Base-by-base conservation (phyloP, 306 rosid species). In the Fagus sylvatica region DNA sequence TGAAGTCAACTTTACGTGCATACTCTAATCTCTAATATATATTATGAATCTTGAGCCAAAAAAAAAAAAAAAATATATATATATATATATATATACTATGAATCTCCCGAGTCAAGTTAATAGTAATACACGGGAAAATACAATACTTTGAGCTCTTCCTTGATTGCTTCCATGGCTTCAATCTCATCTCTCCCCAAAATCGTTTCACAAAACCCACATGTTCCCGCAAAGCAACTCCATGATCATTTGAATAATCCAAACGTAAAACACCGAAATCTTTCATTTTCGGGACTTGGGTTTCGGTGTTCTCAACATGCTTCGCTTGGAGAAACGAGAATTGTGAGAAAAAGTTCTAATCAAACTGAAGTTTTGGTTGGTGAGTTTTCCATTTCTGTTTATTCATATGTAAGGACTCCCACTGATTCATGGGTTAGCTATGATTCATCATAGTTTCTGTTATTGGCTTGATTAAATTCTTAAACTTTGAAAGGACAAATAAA, bases 161-260 rank as follows among this genome's bases (percentile, higher is more conserved):
- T 34, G 67, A 30, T 43, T n/a, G 13, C 48, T 75, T 54, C 76
- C 69, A 88, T 89, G 97, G 79, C 81, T 74, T 81, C 85, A 62
- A 67, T 86, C 4, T 81, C 56, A 12, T 72, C 67, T 73, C 75
- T 72, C 75, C 54, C 69, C 1, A 85, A 76, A 76, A 71, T 79
- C 66, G 5, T 69, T 15, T 69, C 73, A 12, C 89, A 53, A 42
- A 70, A 71, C 46, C 79, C 48, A n/a, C 72, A 13, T n/a, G 33
- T 19, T 3, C 12, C 40, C 15, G 30, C 56, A 16, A 73, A 69
- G 3, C 28, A 22, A 22, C 65, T 37, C 4, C 49, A 53, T 32
- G 51, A 56, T 42, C 77, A 39, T 72, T 64, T 55, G 37, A 78
- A 1, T 39, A 17, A 48, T 51, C 69, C 79, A 33, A 34, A 17